Conservation (phyloP, 2,329 filamentous ascomycete genomes). For the Basipetospora chlamydospora region DNA sequence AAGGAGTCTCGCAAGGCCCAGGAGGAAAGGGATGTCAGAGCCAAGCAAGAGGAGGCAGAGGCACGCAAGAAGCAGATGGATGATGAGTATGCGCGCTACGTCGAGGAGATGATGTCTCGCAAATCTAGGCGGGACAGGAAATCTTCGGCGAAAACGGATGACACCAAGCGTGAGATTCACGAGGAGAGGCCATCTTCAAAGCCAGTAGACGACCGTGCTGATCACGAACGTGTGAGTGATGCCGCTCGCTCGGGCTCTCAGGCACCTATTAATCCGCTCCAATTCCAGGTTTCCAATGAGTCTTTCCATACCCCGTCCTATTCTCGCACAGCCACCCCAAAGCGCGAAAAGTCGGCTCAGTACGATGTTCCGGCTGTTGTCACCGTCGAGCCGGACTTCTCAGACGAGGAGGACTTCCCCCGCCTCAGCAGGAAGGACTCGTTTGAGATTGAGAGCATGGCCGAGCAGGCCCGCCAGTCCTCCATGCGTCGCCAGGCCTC, state of each 20-base stretch:
- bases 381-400: conserved; percentile 35
- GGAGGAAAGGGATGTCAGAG: conserved; percentile 13
- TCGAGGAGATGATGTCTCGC: too few relatives aligned
- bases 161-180: too few relatives aligned
- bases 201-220: conserved; percentile 5
- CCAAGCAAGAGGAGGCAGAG: conserved; percentile 1
- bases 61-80: too few relatives aligned
- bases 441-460: conserved; percentile 27
- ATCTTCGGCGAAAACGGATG: too few relatives aligned
- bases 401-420: conserved; percentile 16
- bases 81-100: too few relatives aligned
- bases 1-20: conserved; percentile 12
- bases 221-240: conserved; percentile 15
- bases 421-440: conserved; percentile 35
- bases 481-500: conserved; percentile 12
- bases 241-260: conserved; percentile 13
- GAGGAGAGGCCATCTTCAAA: too few relatives aligned
- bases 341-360: conserved; percentile 7
- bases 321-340: conserved; percentile 28
- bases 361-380: conserved; percentile 18
- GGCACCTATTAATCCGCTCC: conserved; percentile 38
- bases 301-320: conserved; percentile 31
- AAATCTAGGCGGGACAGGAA: too few relatives aligned
- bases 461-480: conserved; percentile 13
- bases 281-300: conserved; percentile 39